Percentiles rank a stretch among this genome's conserved stretches.
These are phyloP conservation scores for Cicer judaicum DNA, from an alignment of 306 rosid genomes.

Conservation along the genomic window DNA sequence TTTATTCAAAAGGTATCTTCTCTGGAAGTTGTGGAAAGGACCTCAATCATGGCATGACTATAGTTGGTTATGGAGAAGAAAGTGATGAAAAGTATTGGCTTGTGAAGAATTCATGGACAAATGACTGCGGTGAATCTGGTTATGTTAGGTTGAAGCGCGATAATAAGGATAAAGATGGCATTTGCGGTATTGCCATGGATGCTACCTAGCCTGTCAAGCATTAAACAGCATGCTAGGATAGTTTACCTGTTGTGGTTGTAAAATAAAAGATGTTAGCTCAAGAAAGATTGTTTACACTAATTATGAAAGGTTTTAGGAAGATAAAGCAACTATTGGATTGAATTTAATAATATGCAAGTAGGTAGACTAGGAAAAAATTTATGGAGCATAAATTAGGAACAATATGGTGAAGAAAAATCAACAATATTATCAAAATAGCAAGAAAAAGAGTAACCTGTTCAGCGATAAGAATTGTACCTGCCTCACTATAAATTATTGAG, in stretches of 20 bases:
- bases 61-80: slow-evolving; percentile 73
- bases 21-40: slow-evolving; percentile 58
- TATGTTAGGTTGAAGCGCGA: slow-evolving; percentile 58
- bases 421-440: background rate
- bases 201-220: slow-evolving; percentile 72
- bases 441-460: background rate
- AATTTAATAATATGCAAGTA: slow-evolving; percentile 27
- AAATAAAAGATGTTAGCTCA: slow-evolving; percentile 39
- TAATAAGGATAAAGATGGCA: slow-evolving; percentile 47
- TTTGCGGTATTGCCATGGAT: slow-evolving; percentile 73
- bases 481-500: slow-evolving; percentile 30
- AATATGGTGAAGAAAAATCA: background rate
- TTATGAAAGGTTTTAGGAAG: background rate
- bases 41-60: slow-evolving; percentile 71
- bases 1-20: slow-evolving; percentile 67
- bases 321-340: background rate
- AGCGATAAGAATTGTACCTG: background rate
- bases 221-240: slow-evolving; percentile 28
- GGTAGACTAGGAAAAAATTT: slow-evolving; percentile 6
- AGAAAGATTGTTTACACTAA: slow-evolving; percentile 6
- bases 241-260: slow-evolving; percentile 34
- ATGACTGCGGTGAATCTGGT: slow-evolving; percentile 74
- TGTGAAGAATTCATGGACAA: slow-evolving; percentile 81
- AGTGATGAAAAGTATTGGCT: slow-evolving; percentile 61
- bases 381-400: background rate